These are phyloP conservation scores for Mrakia frigida DNA, from an alignment of 768 basidiomycete species.

Conservation along the genomic window DNA sequence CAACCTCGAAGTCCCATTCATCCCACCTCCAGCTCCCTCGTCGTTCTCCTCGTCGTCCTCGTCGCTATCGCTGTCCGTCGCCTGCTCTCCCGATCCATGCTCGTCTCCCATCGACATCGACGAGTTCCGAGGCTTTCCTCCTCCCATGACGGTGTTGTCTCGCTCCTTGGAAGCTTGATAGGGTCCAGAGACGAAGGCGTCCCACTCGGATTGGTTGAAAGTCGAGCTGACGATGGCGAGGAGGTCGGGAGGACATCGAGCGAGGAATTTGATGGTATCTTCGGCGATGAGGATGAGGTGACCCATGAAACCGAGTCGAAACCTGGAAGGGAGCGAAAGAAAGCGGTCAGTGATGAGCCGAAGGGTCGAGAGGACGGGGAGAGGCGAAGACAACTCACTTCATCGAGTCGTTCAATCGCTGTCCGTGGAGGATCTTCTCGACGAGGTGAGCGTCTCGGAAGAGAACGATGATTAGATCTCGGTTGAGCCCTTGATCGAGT, in stretches of 20 bases:
- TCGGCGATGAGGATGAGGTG: slow-evolving; percentile 92
- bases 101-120: slow-evolving; percentile 32
- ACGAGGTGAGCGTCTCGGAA: slow-evolving; percentile 82
- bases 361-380: no score
- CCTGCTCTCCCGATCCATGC: slow-evolving; percentile 23
- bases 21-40: background rate
- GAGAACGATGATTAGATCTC: slow-evolving; percentile 72
- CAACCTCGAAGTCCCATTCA: background rate
- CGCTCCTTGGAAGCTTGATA: slow-evolving; percentile 80
- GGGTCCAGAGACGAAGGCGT: slow-evolving; percentile 76
- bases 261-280: slow-evolving; percentile 83
- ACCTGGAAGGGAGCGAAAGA: background rate
- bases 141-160: slow-evolving; percentile 74
- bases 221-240: slow-evolving; percentile 58
- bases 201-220: slow-evolving; percentile 77
- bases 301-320: slow-evolving; percentile 86
- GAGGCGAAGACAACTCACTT: background rate
- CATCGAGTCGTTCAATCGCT: slow-evolving; percentile 63
- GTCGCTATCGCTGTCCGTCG: slow-evolving; percentile 32
- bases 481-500: slow-evolving; percentile 69
- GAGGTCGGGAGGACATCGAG: slow-evolving; percentile 77
- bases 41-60: slow-evolving; percentile 30
- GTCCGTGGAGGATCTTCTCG: slow-evolving; percentile 79
- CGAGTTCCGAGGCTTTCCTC: slow-evolving; percentile 45
- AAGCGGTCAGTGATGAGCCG: background rate